These are phyloP conservation scores for Luffa acutangula DNA, from an alignment of 306 rosid genomes.

Conservation along the genomic window DNA sequence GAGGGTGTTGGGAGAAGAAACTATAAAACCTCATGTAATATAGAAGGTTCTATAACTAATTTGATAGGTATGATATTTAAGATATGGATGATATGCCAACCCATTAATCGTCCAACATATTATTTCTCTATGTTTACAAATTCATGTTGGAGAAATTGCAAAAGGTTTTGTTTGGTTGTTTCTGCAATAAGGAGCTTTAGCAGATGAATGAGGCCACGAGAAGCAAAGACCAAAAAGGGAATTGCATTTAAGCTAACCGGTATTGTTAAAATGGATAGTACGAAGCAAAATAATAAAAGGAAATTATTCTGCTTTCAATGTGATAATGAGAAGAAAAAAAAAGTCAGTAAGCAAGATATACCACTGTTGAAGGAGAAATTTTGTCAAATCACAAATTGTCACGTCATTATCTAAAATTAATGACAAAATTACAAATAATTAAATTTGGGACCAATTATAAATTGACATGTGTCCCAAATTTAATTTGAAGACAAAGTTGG, in stretches of 20 bases:
- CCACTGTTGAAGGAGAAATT: too few species aligned
- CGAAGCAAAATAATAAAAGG: background rate
- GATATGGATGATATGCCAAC: constrained; percentile 21
- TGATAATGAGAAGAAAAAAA: background rate
- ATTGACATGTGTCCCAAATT: too few species aligned
- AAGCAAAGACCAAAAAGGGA: background rate
- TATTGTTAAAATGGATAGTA: background rate
- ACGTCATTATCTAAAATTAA: too few species aligned
- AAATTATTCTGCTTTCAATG: background rate
- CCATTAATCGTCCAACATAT: constrained; percentile 78
- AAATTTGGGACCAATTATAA: too few species aligned
- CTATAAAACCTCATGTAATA: too few species aligned
- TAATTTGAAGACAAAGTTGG: too few species aligned
- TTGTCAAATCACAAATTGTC: too few species aligned
- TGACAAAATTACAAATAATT: too few species aligned
- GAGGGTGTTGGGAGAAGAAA: too few species aligned
- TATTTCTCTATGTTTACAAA: constrained; percentile 79
- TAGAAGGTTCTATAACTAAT: background rate
- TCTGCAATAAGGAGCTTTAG: constrained; percentile 81
- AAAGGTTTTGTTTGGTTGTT: constrained; percentile 69
- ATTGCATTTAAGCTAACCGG: background rate
- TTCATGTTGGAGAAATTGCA: constrained; percentile 93
- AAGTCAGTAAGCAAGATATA: background rate
- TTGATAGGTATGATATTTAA: background rate
- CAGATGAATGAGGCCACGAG: constrained; percentile 37